Percentiles rank a stretch among this genome's conserved stretches.
Evolutionary conservation across 192 early-diverging fungal genomes (phyloP).

Genomic region (Glomus cerebriforme): DNA sequence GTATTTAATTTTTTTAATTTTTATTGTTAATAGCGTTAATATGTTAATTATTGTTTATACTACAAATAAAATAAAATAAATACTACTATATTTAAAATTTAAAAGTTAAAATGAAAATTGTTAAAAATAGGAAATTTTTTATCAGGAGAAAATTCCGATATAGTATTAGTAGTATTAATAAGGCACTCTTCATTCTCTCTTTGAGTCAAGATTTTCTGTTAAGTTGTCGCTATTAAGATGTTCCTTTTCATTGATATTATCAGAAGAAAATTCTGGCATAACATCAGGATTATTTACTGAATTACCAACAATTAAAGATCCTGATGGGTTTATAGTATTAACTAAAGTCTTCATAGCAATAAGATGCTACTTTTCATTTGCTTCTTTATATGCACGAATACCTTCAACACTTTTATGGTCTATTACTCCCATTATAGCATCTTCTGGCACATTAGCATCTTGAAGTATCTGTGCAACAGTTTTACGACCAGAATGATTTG

Average conservation of each 20-base stretch:
- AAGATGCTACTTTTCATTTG: constrained; percentile 8
- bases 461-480: neutral
- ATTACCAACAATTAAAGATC: neutral
- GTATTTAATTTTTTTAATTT: neutral
- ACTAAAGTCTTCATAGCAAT: neutral
- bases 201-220: no score
- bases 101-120: no score
- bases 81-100: no score
- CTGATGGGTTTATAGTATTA: neutral
- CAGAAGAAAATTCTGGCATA: no score
- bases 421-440: constrained; percentile 4
- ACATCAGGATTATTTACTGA: neutral
- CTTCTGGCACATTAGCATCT: neutral
- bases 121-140: no score
- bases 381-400: constrained; percentile 4
- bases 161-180: no score
- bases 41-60: neutral
- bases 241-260: no score
- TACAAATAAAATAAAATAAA: no score
- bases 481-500: constrained; percentile 12
- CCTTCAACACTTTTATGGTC: neutral
- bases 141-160: no score
- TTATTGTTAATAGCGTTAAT: neutral
- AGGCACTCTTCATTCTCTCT: no score
- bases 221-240: no score